Conservation (phyloP, 2,329 filamentous ascomycete species). For the Lecanicillium sp. region DNA sequence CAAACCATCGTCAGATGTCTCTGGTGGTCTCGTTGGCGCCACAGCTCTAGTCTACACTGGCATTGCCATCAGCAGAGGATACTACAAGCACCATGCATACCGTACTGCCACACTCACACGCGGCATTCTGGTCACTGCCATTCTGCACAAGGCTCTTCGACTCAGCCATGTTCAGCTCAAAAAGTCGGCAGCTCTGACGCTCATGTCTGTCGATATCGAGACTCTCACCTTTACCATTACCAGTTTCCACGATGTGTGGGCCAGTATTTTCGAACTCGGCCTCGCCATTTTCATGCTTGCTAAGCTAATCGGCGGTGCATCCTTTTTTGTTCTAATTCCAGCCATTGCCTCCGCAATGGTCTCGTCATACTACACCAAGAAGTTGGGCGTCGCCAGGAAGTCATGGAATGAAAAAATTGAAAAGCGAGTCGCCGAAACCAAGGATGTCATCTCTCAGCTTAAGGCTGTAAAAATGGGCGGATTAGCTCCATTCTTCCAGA, state of each 20-base stretch:
- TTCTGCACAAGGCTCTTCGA: conserved; percentile 10
- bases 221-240: conserved; percentile 4
- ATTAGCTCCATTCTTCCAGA: conserved; percentile 16
- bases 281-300: conserved; percentile 11
- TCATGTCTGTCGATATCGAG: conserved; percentile 13
- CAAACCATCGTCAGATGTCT: not conserved
- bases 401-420: conserved; percentile 12
- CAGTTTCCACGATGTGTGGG: conserved; percentile 12
- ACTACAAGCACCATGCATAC: conserved; percentile 10
- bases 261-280: conserved; percentile 2
- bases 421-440: conserved; percentile 8
- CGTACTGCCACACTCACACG: conserved; percentile 10
- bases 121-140: conserved; percentile 10
- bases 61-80: conserved; percentile 9
- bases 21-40: conserved; percentile 10
- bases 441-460: conserved; percentile 25
- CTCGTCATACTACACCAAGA: conserved; percentile 9
- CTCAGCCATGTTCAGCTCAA: conserved; percentile 8
- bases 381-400: conserved; percentile 1
- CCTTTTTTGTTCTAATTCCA: conserved; percentile 5
- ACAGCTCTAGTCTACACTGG: conserved; percentile 10
- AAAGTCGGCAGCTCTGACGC: conserved; percentile 10
- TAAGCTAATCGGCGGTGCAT: conserved; percentile 9
- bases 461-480: conserved; percentile 33
- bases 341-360: not conserved